A percentile compares a stretch with the other conserved stretches of the same genome.
phyloP scores from a whole-genome alignment of 2,329 filamentous ascomycete genomes.

The Grosmannia huntii region DNA sequence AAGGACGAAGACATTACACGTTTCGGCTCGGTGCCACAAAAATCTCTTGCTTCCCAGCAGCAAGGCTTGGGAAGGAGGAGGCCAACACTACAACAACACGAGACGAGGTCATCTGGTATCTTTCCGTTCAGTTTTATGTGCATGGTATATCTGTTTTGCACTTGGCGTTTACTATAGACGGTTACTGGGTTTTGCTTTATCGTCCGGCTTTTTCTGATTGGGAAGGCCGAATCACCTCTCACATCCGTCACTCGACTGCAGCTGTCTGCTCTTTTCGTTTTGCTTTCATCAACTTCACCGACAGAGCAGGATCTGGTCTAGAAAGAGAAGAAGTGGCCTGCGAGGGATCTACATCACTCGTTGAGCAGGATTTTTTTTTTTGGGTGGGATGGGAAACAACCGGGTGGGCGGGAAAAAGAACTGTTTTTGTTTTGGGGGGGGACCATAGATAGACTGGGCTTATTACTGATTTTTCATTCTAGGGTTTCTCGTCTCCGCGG shows the following conservation, averaged over 20 bases:
- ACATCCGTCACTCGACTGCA: not conserved
- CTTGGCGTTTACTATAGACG: slow-evolving; percentile 10
- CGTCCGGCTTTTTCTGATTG: not conserved
- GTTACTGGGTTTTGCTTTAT: slow-evolving; percentile 5
- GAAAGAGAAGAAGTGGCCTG: not conserved
- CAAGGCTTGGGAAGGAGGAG: slow-evolving; percentile 9
- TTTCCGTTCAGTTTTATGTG: not conserved
- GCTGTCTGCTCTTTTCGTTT: not conserved
- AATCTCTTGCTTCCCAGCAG: slow-evolving; percentile 15
- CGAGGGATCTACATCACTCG: not conserved
- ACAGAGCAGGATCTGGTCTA: not conserved
- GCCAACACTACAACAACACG: not conserved
- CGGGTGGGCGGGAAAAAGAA: slow-evolving; percentile 9
- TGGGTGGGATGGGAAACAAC: slow-evolving; percentile 4
- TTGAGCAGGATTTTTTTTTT: not conserved
- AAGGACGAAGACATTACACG: slow-evolving; percentile 4
- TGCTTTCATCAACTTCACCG: not conserved
- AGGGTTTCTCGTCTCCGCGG: not conserved
- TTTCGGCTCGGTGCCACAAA: slow-evolving; percentile 18
- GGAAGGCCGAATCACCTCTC: not conserved
- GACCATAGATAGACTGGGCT: slow-evolving; percentile 3
- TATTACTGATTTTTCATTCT: not conserved
- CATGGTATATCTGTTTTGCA: slow-evolving; percentile 3
- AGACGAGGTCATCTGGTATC: not conserved
- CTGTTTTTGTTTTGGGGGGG: slow-evolving; percentile 1